Base-by-base conservation (phyloP, 345 rosid genomes). In the Erysimum cheiranthoides region DNA sequence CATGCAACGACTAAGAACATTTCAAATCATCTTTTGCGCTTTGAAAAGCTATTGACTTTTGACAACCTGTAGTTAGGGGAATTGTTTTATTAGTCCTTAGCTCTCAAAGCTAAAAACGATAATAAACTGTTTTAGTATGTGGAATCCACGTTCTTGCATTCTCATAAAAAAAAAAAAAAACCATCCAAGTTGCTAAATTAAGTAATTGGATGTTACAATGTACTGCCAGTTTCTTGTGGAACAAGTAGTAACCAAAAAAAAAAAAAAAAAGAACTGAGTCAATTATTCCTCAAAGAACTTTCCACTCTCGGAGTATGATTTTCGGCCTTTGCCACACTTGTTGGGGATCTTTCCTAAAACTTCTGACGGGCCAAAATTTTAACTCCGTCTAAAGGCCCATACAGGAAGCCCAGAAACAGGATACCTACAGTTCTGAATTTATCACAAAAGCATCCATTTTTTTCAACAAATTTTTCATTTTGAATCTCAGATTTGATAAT, bases 81-180 rank as follows among this genome's bases (percentile, higher is more conserved):
- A 2, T 40, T 73, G 4, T 64, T 51, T 32, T 54, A 34, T 56
- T 47, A 5, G 18, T 47, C 31, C 14, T 57, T 36, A 25, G 28
- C 68, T 31, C 18, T 39, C 32, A 11, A 49, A 16, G 30, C 35
- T 8, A 10, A 10, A 42, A 34, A 10, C 3, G 11, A 14, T 10
- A n/a, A 57, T 45, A 28, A 46, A 50, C 54, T 59, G 42, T n/a
- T 8, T 3, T 31, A 13, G 58, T 16, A n/a, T 69, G 59, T 76
- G 75, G 59, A 70, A 62, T 51, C 52, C 75, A 76, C 75, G 80
- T 70, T 76, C 56, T 16, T 69, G 27, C 54, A 52, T 42, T 47
- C 40, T 68, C 16, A 21, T 5, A 21, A 21, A 21, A 21, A 21
- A 21, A 21, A 21, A n/a, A 16, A 0, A 32, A 60, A 60, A 31